Evolutionary conservation across 2,329 filamentous ascomycete genomes (phyloP), one percentile per base, ranked within the genome.

Genomic region (Colletotrichum graminicola): DNA sequence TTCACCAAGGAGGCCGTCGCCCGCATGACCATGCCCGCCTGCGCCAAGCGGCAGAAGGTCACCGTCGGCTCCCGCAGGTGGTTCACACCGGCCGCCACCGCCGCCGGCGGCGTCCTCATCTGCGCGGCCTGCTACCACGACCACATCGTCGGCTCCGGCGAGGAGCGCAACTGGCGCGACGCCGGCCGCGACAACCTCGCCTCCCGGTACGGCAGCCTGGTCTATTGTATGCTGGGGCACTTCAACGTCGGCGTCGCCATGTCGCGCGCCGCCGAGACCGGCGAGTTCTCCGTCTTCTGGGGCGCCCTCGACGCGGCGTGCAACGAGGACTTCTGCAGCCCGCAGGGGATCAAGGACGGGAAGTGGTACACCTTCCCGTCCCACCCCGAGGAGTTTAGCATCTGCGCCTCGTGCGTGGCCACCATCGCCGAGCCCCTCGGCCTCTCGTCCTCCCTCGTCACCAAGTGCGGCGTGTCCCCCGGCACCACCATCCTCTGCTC

Each of bases 81-180:
- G 82, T 82, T 79, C 70, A 73, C 77, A 4, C 78, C 80, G 2
- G 72, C 52, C 43, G 39, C 39, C 39, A 14, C 39, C 14, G 39
- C 36, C 29, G 2, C 29, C 29, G 54, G 59, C 0, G 75, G 74
- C 3, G 71, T 82, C 0, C 74, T 81, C 0, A 72, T 82, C 16
- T 84, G 82, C 62, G 75, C 73, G 7, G 77, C 80, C 1, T 84
- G 83, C 70, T 83, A 79, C 68, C 77, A 75, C 64, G 82, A 84
- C 74, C 77, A 79, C 23, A 76, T 84, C 26, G 63, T 76, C 39
- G 75, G 74, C 47, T 78, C 79, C 0, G 75, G 75, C 2, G 78
- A 82, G 10, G 78, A 78, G 18, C 55, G 61, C 39, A 77, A 73
- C 61, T 79, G 67, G 70, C 66, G 41, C 62, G 71, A 66, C 56